A percentile compares a stretch with the other conserved stretches of the same genome.
phyloP scores from a whole-genome alignment of 306 rosid genomes.

The Rosa persica region DNA sequence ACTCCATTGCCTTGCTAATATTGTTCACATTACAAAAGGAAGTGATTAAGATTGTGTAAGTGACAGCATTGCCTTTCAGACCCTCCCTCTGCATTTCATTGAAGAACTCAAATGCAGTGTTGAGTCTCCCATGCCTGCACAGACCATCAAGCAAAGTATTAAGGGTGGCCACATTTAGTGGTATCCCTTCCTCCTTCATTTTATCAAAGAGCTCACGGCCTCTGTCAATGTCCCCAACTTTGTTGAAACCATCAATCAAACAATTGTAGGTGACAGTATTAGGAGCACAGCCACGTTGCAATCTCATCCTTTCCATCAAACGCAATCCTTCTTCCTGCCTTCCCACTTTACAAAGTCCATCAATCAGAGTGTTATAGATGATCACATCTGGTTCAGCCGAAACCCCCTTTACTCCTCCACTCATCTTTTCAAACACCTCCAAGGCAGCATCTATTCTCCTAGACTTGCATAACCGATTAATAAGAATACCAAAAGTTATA shows the following conservation, averaged over 20 bases:
- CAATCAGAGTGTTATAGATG: slow-evolving; percentile 65
- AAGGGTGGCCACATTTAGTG: slow-evolving; percentile 64
- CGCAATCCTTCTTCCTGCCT: slow-evolving; percentile 70
- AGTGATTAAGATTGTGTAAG: slow-evolving; percentile 57
- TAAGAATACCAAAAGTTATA: slow-evolving; percentile 64
- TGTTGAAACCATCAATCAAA: slow-evolving; percentile 74
- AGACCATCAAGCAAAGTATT: slow-evolving; percentile 66
- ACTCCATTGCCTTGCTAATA: slow-evolving; percentile 59
- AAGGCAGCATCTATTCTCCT: slow-evolving; percentile 70
- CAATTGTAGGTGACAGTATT: slow-evolving; percentile 61
- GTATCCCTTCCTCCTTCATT: slow-evolving; percentile 57
- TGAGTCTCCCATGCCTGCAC: slow-evolving; percentile 63
- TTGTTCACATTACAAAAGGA: slow-evolving; percentile 76
- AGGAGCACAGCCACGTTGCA: slow-evolving; percentile 36
- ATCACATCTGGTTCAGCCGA: slow-evolving; percentile 56
- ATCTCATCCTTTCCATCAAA: slow-evolving; percentile 69
- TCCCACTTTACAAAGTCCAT: slow-evolving; percentile 84
- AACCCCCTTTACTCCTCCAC: slow-evolving; percentile 31
- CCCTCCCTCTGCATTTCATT: slow-evolving; percentile 56
- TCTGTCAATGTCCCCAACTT: slow-evolving; percentile 54
- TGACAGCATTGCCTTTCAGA: slow-evolving; percentile 49
- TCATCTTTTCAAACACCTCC: slow-evolving; percentile 56
- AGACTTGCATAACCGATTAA: slow-evolving; percentile 62
- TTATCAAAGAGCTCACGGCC: slow-evolving; percentile 50
- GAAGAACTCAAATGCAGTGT: slow-evolving; percentile 59